Percentiles rank a stretch among this genome's conserved stretches.
phyloP scores from a whole-genome alignment of 106 monocot genomes.

The Hemerocallis citrina region DNA sequence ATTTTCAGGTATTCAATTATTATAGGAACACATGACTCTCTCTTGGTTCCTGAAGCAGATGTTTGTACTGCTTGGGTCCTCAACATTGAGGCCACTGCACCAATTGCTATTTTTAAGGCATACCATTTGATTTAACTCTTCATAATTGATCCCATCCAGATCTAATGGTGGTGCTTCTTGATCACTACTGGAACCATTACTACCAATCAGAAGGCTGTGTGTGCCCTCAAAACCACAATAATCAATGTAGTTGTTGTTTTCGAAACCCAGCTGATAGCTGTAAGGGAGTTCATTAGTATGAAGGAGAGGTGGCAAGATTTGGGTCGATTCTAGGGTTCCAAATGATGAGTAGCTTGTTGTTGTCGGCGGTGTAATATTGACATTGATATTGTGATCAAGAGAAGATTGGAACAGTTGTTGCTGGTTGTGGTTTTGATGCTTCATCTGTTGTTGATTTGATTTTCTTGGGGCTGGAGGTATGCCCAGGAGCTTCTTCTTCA shows the following conservation, averaged over 20 bases:
- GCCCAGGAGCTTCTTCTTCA: constrained; percentile 35
- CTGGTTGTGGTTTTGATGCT: neutral
- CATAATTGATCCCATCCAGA: neutral
- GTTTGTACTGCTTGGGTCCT: constrained; percentile 6
- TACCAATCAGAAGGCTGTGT: neutral
- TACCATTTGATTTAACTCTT: neutral
- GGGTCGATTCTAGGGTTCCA: too few relatives aligned
- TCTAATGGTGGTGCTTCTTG: constrained; percentile 1
- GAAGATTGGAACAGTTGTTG: neutral
- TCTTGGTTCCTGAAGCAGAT: constrained; percentile 9
- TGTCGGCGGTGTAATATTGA: neutral
- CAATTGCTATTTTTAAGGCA: neutral
- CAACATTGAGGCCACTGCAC: neutral
- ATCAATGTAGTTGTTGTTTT: constrained; percentile 4
- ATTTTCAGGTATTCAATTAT: neutral
- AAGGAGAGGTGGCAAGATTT: too few relatives aligned
- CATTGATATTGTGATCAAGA: neutral
- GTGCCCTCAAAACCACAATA: neutral
- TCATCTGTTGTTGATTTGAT: neutral
- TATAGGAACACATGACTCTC: constrained; percentile 2
- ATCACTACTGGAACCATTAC: neutral
- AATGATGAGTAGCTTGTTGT: too few relatives aligned
- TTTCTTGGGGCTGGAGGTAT: constrained; percentile 4
- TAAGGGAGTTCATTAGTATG: too few relatives aligned
- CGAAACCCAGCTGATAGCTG: too few relatives aligned